A percentile compares a stretch with the other conserved stretches of the same genome.
phyloP scores from a whole-genome alignment of 352 stramenopile genomes.

The Pythium volutum region DNA sequence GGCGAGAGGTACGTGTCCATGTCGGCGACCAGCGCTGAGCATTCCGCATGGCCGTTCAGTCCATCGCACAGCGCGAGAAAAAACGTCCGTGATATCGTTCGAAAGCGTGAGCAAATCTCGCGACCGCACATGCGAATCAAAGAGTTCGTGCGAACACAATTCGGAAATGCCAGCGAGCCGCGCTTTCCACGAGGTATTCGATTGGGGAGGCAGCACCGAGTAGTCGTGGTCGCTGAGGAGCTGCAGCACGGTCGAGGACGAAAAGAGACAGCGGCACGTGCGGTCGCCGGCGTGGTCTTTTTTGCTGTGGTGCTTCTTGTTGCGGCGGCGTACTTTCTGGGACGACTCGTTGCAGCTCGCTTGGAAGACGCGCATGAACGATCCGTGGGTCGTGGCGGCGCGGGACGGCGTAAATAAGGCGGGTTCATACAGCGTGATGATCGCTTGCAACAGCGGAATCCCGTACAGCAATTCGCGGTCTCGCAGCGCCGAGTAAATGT shows the following conservation, averaged over 20 bases:
- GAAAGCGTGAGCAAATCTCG: not conserved
- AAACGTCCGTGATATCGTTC: conserved; percentile 2
- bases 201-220: not conserved
- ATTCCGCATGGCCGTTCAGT: conserved; percentile 3
- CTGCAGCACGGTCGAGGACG: not conserved
- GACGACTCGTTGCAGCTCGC: not conserved
- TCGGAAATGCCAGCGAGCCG: no score
- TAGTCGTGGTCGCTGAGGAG: not conserved
- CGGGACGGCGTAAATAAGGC: not conserved
- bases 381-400: not conserved
- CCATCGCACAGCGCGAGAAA: conserved; percentile 26
- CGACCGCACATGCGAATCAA: no score
- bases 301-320: not conserved
- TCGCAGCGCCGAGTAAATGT: conserved; percentile 5
- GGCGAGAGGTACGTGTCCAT: no score
- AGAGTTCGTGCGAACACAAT: no score
- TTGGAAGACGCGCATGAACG: not conserved
- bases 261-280: not conserved
- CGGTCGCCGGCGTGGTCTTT: not conserved
- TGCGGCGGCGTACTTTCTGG: not conserved
- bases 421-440: not conserved
- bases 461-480: not conserved
- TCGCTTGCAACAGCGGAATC: conserved; percentile 1
- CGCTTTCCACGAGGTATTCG: not conserved
- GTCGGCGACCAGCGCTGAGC: not conserved